A percentile compares a stretch with the other conserved stretches of the same genome.
These are phyloP conservation scores for Dothistroma pini DNA, from an alignment of 2,329 filamentous ascomycete genomes.

Conservation along the genomic window DNA sequence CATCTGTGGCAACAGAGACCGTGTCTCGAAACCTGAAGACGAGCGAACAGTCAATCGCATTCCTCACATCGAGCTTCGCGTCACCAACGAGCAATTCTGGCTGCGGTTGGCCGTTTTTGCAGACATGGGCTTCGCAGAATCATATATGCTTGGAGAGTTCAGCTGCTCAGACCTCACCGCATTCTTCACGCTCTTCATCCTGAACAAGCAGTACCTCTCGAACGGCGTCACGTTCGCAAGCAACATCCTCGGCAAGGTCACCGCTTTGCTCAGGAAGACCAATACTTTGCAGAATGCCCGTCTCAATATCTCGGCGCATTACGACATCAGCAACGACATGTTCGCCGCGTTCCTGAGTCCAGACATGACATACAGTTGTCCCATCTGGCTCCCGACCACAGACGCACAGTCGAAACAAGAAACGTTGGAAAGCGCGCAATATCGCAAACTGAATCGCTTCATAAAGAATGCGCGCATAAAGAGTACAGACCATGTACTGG, in stretches of 20 bases:
- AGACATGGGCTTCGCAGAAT: conserved; percentile 72
- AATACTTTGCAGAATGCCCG: conserved; percentile 53
- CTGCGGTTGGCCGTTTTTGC: conserved; percentile 64
- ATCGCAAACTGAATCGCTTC: conserved; percentile 63
- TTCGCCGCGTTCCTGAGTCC: conserved; percentile 68
- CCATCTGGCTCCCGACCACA: conserved; percentile 57
- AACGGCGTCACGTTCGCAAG: conserved; percentile 64
- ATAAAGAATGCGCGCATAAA: conserved; percentile 64
- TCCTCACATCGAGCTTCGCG: conserved; percentile 53
- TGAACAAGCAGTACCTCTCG: conserved; percentile 50
- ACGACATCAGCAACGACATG: conserved; percentile 74
- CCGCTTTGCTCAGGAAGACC: conserved; percentile 49
- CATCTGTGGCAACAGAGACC: conserved; percentile 40
- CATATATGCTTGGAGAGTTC: conserved; percentile 70
- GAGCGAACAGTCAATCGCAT: conserved; percentile 37
- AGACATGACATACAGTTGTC: conserved; percentile 76
- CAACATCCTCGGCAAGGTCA: conserved; percentile 55
- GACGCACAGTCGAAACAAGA: conserved; percentile 48
- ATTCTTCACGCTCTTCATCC: conserved; percentile 72
- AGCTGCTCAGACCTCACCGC: conserved; percentile 62
- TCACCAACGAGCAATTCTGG: conserved; percentile 67
- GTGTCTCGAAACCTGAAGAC: conserved; percentile 34
- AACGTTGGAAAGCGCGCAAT: conserved; percentile 62
- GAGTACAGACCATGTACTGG: conserved; percentile 63
- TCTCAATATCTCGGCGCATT: conserved; percentile 68